These are phyloP conservation scores for Tephrocybe rancida DNA, from an alignment of 768 basidiomycete species.

Conservation along the genomic window DNA sequence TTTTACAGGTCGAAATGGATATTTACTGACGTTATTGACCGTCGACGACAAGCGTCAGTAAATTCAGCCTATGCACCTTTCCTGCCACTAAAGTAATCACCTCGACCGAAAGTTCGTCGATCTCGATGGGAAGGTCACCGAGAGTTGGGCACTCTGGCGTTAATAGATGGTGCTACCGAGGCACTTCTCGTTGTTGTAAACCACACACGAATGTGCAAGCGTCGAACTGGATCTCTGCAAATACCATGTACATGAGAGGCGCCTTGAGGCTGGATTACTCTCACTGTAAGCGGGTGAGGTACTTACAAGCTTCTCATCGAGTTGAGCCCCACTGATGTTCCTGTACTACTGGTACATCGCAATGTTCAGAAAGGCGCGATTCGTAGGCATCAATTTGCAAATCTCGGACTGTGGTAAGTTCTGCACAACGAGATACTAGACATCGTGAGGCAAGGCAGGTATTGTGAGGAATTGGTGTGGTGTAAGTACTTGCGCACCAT, in stretches of 20 bases:
- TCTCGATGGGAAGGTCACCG: neutral
- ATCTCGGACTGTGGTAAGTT: constrained; percentile 14
- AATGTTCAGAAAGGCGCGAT: constrained; percentile 32
- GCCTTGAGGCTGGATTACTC: no score
- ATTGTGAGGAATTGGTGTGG: no score
- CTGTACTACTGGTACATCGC: constrained; percentile 29
- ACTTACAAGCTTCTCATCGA: constrained; percentile 28
- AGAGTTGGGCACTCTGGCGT: constrained; percentile 17
- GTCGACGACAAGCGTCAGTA: constrained; percentile 3
- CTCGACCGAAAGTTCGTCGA: neutral
- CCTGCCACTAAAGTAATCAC: neutral
- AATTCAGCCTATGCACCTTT: neutral
- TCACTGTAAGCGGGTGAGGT: constrained; percentile 32
- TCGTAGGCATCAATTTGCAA: constrained; percentile 25
- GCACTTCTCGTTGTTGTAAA: constrained; percentile 22
- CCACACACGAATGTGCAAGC: constrained; percentile 41
- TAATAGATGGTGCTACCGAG: constrained; percentile 32
- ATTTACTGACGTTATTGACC: neutral
- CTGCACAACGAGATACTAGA: constrained; percentile 32
- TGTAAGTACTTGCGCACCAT: no score
- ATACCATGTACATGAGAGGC: neutral
- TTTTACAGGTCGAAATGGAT: neutral
- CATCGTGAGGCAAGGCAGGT: constrained; percentile 28
- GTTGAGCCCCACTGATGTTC: constrained; percentile 31
- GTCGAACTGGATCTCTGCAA: constrained; percentile 33